Conservation (phyloP, 495 filamentous ascomycete genomes). For the Neurospora tetrasperma region DNA sequence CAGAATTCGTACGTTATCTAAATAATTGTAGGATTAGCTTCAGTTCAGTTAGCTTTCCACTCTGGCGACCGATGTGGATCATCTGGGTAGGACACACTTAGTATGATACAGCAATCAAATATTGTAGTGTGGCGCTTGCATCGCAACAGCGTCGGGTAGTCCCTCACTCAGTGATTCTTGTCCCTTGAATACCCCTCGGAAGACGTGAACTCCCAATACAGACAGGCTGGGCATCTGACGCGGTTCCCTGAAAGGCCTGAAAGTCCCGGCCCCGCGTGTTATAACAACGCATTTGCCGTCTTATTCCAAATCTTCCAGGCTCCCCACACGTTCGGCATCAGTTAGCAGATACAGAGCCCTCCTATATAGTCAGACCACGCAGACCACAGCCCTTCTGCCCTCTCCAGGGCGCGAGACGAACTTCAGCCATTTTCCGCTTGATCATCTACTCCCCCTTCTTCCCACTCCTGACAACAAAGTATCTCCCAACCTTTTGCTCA, state of each 20-base stretch:
- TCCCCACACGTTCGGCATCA: background rate
- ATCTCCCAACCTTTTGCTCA: constrained; percentile 55
- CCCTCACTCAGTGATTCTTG: background rate
- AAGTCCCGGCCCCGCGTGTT: background rate
- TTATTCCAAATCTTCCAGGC: background rate
- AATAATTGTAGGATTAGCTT: background rate
- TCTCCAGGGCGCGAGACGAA: background rate
- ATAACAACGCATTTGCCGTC: background rate
- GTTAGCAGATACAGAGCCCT: background rate
- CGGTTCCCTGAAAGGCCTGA: background rate
- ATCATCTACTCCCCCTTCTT: constrained; percentile 3
- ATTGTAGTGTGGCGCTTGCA: background rate
- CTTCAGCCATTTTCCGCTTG: background rate
- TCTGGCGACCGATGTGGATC: background rate
- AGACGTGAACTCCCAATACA: background rate
- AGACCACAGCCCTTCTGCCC: background rate
- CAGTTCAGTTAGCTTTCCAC: background rate
- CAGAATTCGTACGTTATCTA: background rate
- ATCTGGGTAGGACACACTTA: background rate
- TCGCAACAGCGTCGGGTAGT: background rate
- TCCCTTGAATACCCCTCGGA: background rate
- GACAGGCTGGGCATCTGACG: background rate
- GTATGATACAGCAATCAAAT: background rate
- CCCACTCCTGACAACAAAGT: constrained; percentile 69
- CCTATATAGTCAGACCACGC: background rate